phyloP scores from a whole-genome alignment of 805 yeast species.

The Pichia nakasei region DNA sequence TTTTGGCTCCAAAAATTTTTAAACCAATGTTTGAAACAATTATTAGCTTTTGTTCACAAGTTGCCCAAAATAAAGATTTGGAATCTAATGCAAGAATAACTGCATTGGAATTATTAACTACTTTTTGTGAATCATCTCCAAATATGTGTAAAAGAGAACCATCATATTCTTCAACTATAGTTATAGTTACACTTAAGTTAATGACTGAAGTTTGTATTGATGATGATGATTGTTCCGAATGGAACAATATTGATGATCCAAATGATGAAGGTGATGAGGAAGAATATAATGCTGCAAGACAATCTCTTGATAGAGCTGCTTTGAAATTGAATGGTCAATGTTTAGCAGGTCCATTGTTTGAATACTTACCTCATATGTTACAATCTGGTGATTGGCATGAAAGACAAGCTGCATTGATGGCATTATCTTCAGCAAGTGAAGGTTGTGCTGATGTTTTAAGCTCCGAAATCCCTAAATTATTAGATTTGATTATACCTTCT shows the following conservation, averaged over 20 bases:
- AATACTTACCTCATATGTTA: conserved; percentile 77
- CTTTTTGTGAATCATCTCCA: conserved; percentile 90
- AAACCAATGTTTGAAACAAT: conserved; percentile 85
- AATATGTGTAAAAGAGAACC: conserved; percentile 84
- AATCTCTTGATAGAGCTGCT: conserved; percentile 86
- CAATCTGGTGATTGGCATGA: conserved; percentile 79
- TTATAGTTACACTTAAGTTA: conserved; percentile 66
- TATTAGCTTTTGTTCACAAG: conserved; percentile 75
- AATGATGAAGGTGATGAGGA: conserved; percentile 68
- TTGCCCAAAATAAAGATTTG: conserved; percentile 70
- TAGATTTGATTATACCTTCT: conserved; percentile 81
- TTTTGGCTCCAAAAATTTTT: conserved; percentile 90
- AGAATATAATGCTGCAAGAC: conserved; percentile 87
- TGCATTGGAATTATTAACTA: conserved; percentile 80
- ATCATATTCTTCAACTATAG: conserved; percentile 61
- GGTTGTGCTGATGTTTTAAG: conserved; percentile 89
- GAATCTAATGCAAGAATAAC: conserved; percentile 76
- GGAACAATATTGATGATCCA: conserved; percentile 74
- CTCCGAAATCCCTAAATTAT: conserved; percentile 67
- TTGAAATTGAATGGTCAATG: conserved; percentile 75
- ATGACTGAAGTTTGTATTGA: conserved; percentile 90
- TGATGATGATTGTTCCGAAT: conserved; percentile 56
- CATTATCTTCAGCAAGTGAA: conserved; percentile 92
- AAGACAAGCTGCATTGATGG: conserved; percentile 96
- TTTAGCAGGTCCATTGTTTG: conserved; percentile 79